Conservation (phyloP, 345 rosid genomes). For the Eucalyptus polyanthemos region DNA sequence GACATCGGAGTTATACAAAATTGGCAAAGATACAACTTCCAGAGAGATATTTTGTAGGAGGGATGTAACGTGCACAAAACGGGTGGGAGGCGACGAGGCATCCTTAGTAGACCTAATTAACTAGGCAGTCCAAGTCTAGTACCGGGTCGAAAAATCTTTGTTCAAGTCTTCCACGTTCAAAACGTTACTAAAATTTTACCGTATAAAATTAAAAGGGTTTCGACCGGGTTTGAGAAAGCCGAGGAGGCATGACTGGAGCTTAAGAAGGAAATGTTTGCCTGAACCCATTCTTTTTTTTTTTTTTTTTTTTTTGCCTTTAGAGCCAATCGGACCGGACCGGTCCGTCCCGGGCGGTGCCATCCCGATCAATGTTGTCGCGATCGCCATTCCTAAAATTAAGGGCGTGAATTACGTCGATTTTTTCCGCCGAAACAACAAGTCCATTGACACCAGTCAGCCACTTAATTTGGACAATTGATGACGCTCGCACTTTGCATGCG, state of each 20-base stretch:
- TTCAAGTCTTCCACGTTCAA: background rate
- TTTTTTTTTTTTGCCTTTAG: background rate
- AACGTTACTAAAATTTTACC: background rate
- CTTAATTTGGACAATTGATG: background rate
- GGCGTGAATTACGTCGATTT: background rate
- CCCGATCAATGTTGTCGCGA: background rate
- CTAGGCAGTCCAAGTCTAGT: background rate
- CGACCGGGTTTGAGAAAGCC: background rate
- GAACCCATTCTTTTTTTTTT: accelerated
- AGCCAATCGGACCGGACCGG: background rate
- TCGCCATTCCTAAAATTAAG: background rate
- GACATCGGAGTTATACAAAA: background rate
- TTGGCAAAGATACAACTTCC: background rate
- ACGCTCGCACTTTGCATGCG: background rate
- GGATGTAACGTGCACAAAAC: background rate
- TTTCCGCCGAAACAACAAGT: background rate
- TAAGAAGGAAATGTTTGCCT: background rate
- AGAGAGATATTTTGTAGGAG: background rate
- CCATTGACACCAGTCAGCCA: background rate
- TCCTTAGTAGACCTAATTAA: background rate
- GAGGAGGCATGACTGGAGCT: accelerated
- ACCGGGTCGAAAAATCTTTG: background rate
- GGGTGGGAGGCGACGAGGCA: background rate
- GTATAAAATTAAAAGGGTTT: background rate
- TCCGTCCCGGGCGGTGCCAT: background rate